phyloP scores from a whole-genome alignment of 2,329 filamentous ascomycete species.

The Microdochium paspali region DNA sequence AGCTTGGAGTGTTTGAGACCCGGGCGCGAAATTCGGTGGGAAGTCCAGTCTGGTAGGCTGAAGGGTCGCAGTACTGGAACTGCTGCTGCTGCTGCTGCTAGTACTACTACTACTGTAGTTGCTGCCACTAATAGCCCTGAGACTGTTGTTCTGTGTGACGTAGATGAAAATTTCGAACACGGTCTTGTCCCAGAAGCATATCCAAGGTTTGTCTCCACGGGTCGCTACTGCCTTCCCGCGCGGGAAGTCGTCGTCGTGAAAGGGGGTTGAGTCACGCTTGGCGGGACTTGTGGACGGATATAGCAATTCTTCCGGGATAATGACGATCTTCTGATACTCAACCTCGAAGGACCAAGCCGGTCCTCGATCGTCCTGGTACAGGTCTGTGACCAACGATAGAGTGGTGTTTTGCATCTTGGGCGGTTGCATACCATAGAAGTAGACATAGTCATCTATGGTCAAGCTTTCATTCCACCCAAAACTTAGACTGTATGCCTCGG shows the following conservation, averaged over 20 bases:
- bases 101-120: slow-evolving; percentile 1
- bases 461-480: slow-evolving; percentile 26
- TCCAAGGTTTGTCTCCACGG: slow-evolving; percentile 44
- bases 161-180: slow-evolving; percentile 49
- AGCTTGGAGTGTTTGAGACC: too few species aligned
- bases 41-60: not conserved
- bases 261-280: slow-evolving; percentile 7
- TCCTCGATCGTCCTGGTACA: slow-evolving; percentile 44
- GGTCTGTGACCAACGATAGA: slow-evolving; percentile 42
- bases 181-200: slow-evolving; percentile 49
- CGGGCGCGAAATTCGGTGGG: not conserved
- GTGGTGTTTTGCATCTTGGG: slow-evolving; percentile 27
- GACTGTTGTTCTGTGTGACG: slow-evolving; percentile 38
- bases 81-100: slow-evolving; percentile 1
- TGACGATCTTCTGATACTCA: slow-evolving; percentile 46
- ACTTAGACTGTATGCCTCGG: slow-evolving; percentile 29
- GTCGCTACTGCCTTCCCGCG: slow-evolving; percentile 25
- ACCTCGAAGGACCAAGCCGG: slow-evolving; percentile 46
- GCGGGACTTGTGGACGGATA: slow-evolving; percentile 5
- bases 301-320: slow-evolving; percentile 35
- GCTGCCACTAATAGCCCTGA: slow-evolving; percentile 9
- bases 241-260: not conserved
- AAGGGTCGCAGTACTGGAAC: not conserved
- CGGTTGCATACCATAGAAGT: slow-evolving; percentile 45
- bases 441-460: slow-evolving; percentile 24